Conservation (phyloP, 129 eudicot genomes). For the Artemisia argyi region DNA sequence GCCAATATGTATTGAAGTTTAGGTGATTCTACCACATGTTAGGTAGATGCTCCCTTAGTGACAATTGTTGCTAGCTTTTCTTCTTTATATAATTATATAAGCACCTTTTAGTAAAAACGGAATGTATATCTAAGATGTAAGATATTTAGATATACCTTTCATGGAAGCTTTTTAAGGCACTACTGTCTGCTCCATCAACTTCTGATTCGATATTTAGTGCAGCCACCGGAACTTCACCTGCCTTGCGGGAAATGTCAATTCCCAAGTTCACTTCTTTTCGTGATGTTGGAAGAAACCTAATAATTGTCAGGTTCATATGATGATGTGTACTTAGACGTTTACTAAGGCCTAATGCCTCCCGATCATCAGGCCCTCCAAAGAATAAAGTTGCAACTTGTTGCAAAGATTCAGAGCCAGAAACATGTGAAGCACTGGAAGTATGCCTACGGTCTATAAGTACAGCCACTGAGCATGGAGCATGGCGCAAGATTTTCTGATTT, state of each 20-base stretch:
- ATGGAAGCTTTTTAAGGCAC: conserved; percentile 55
- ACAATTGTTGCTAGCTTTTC: too few species aligned
- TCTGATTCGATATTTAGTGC: conserved; percentile 50
- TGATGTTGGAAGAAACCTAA: conserved; percentile 59
- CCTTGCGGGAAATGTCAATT: conserved; percentile 46
- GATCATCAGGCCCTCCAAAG: conserved; percentile 93
- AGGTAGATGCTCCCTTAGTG: too few species aligned
- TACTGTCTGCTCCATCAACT: conserved; percentile 51
- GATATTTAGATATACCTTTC: conserved; percentile 44
- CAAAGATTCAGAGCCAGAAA: conserved; percentile 46
- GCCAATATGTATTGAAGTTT: too few species aligned
- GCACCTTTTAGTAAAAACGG: too few species aligned
- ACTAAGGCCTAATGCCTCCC: conserved; percentile 87
- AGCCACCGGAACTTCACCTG: conserved; percentile 58
- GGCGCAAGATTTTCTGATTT: conserved; percentile 68
- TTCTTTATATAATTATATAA: too few species aligned
- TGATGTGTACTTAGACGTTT: conserved; percentile 74
- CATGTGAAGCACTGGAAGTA: conserved; percentile 38
- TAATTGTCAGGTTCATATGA: conserved; percentile 58
- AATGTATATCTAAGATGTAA: background rate
- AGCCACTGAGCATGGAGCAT: conserved; percentile 75
- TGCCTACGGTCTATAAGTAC: conserved; percentile 77
- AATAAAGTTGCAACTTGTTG: conserved; percentile 71
- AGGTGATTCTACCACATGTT: too few species aligned
- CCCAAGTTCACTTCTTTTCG: conserved; percentile 29